Evolutionary conservation across 257 asterid species (phyloP).

Genomic region (Fraxinus quadrangulata): DNA sequence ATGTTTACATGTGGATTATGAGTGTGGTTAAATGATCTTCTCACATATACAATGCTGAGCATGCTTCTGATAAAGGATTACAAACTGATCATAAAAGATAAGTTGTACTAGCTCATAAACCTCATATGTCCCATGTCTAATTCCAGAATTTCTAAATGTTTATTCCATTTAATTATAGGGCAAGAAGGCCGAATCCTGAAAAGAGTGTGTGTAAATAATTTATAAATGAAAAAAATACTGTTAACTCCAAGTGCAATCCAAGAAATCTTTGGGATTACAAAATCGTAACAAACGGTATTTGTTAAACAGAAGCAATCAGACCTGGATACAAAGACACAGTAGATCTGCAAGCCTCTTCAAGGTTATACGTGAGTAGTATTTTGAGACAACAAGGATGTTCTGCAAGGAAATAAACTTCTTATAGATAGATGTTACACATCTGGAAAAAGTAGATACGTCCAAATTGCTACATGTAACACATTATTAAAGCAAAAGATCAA

Average conservation of each 20-base stretch:
- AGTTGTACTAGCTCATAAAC: background rate
- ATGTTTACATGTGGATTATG: background rate
- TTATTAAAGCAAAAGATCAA: slow-evolving; percentile 2
- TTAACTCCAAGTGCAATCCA: background rate
- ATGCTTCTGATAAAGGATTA: background rate
- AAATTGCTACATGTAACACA: background rate
- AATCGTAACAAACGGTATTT: background rate
- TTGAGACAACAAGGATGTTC: slow-evolving; percentile 94
- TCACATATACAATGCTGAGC: background rate
- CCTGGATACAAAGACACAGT: slow-evolving; percentile 79
- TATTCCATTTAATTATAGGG: background rate
- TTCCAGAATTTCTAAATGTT: background rate
- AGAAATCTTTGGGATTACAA: background rate
- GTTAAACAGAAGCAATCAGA: slow-evolving; percentile 26
- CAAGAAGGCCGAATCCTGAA: background rate
- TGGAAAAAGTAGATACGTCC: background rate
- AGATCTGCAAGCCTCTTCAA: slow-evolving; percentile 92
- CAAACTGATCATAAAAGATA: background rate
- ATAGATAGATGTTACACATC: background rate
- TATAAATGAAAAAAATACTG: background rate
- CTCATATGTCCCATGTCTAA: slow-evolving; percentile 1
- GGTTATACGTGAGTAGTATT: slow-evolving; percentile 84
- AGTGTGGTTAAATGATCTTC: background rate
- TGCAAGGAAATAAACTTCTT: slow-evolving; percentile 44
- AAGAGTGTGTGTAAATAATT: background rate